A percentile compares a stretch with the other conserved stretches of the same genome.
Evolutionary conservation across 371 early-diverging fungal genomes (phyloP).

Genomic region (Saksenaea oblongispora): DNA sequence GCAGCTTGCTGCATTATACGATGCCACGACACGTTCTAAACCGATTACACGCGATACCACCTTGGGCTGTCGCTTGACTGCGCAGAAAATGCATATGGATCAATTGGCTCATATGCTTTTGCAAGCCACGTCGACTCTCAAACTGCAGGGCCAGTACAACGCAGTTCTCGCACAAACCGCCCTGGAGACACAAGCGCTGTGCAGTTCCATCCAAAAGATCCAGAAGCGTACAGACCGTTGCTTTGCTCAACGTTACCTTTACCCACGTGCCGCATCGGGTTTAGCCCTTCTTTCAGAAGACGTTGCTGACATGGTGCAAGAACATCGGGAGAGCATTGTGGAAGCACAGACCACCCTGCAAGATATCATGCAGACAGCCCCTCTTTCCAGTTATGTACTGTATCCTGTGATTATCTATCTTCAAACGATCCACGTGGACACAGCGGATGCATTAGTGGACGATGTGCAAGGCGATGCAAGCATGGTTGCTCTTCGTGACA

Average conservation of each 20-base stretch:
- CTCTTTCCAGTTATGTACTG: slow-evolving; percentile 11
- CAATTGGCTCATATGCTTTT: slow-evolving; percentile 43
- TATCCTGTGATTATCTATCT: slow-evolving; percentile 27
- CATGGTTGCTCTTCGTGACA: slow-evolving; percentile 24
- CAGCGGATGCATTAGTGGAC: not conserved
- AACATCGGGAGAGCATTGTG: not conserved
- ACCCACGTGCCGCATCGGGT: slow-evolving; percentile 23
- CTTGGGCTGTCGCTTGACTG: slow-evolving; percentile 33
- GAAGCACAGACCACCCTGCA: not conserved
- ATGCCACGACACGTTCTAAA: slow-evolving; percentile 13
- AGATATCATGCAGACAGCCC: slow-evolving; percentile 18
- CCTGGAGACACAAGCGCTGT: slow-evolving; percentile 17
- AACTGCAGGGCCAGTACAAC: slow-evolving; percentile 24
- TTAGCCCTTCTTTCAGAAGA: slow-evolving; percentile 35
- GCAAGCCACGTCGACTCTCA: slow-evolving; percentile 25
- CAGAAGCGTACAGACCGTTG: slow-evolving; percentile 29
- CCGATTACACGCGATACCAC: slow-evolving; percentile 15
- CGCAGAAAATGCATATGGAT: slow-evolving; percentile 53
- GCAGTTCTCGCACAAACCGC: slow-evolving; percentile 4
- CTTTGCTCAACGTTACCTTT: slow-evolving; percentile 41
- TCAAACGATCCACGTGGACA: not conserved
- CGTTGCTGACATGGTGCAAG: slow-evolving; percentile 28
- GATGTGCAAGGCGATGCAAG: not conserved
- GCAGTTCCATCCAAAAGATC: slow-evolving; percentile 20
- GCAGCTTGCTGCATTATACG: slow-evolving; percentile 35